Percentiles rank a stretch among this genome's conserved stretches.
These are phyloP conservation scores for Skeletonema potamos DNA, from an alignment of 108 stramenopile genomes.

Conservation along the genomic window DNA sequence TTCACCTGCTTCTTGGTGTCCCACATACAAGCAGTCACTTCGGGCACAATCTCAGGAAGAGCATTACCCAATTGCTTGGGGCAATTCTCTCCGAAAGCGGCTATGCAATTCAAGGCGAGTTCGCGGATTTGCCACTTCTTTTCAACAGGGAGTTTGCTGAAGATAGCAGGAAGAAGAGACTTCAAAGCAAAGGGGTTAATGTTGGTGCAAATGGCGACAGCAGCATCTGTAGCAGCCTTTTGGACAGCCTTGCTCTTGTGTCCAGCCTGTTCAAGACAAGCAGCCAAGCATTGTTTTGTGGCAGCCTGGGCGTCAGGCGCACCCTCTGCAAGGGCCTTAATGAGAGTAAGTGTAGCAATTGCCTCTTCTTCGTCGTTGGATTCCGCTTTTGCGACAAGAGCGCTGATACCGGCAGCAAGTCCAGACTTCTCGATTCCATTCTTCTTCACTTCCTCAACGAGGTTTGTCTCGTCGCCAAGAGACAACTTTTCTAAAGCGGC, in stretches of 20 bases:
- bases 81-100: conserved; percentile 60
- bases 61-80: conserved; percentile 87
- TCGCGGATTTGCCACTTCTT: conserved; percentile 89
- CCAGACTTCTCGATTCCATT: conserved; percentile 86
- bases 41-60: conserved; percentile 92
- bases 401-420: conserved; percentile 64
- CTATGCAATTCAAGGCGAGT: conserved; percentile 79
- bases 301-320: conserved; percentile 77
- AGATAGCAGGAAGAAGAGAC: conserved; percentile 80
- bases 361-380: conserved; percentile 83
- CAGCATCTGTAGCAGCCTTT: conserved; percentile 61
- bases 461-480: conserved; percentile 74
- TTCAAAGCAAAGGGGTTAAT: conserved; percentile 89
- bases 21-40: conserved; percentile 96
- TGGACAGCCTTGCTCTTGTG: conserved; percentile 67
- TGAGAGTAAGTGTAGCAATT: conserved; percentile 68
- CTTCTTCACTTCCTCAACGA: conserved; percentile 76
- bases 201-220: conserved; percentile 81
- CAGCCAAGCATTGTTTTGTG: conserved; percentile 70
- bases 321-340: conserved; percentile 74
- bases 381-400: conserved; percentile 69
- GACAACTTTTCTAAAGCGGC: conserved; percentile 71
- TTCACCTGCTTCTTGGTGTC: conserved; percentile 98
- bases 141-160: conserved; percentile 79
- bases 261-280: conserved; percentile 72